phyloP scores from a whole-genome alignment of 345 rosid species.

The Eucalyptus microcorys region DNA sequence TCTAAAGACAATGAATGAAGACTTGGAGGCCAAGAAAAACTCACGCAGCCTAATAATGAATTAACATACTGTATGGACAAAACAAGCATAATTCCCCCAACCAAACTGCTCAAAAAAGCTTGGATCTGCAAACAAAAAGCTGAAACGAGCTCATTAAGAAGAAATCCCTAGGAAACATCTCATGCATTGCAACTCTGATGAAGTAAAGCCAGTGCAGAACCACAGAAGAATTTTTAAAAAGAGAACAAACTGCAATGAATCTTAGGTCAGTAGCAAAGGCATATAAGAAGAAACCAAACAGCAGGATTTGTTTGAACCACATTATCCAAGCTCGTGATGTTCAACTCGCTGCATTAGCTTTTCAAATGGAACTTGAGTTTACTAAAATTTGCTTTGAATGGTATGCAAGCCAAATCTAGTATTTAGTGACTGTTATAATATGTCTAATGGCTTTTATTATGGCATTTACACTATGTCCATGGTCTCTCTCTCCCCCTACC shows the following conservation, averaged over 20 bases:
- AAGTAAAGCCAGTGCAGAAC: background rate
- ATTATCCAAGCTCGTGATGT: background rate
- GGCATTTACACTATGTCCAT: too few relatives aligned
- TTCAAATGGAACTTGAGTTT: background rate
- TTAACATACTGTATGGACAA: constrained; percentile 48
- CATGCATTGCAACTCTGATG: background rate
- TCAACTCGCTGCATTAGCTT: background rate
- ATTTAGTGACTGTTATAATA: background rate
- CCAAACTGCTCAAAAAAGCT: constrained; percentile 41
- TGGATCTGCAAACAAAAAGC: constrained; percentile 35
- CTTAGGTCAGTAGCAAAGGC: background rate
- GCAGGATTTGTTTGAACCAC: background rate
- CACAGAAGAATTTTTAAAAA: background rate
- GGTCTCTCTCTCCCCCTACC: background rate
- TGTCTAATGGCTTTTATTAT: background rate
- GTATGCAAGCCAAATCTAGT: background rate
- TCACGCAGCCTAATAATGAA: constrained; percentile 42
- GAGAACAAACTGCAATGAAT: background rate
- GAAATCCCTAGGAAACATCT: background rate
- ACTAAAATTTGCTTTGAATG: background rate
- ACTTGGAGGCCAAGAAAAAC: constrained; percentile 51
- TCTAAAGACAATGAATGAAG: constrained; percentile 28
- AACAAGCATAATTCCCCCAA: constrained; percentile 58
- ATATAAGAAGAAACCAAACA: background rate
- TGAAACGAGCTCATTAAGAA: background rate